Evolutionary conservation across 2,329 filamentous ascomycete genomes (phyloP).

Genomic region (Xylaria sp.): DNA sequence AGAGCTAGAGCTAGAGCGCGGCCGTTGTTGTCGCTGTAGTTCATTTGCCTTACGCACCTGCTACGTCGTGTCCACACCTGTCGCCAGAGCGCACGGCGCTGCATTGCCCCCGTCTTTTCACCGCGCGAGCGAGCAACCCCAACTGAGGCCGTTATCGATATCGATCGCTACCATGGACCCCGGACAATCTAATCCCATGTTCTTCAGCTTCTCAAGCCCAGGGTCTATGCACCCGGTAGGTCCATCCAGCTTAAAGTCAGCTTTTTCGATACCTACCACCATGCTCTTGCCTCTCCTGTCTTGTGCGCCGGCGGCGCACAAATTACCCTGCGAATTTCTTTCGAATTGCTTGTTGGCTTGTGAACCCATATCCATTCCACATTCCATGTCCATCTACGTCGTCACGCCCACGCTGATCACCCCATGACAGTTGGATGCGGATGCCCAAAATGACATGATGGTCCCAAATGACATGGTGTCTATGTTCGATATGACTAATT

Average conservation of each 20-base stretch:
- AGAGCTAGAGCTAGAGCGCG: conserved; percentile 23
- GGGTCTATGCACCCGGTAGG: conserved; percentile 47
- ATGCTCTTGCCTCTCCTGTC: neutral
- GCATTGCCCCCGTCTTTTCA: conserved; percentile 10
- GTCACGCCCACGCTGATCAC: conserved; percentile 20
- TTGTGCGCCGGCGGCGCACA: neutral
- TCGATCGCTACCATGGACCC: conserved; percentile 45
- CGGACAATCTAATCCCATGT: conserved; percentile 50
- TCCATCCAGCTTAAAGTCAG: conserved; percentile 27
- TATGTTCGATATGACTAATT: conserved; percentile 47
- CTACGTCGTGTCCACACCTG: conserved; percentile 5
- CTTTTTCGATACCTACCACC: neutral
- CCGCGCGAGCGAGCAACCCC: neutral
- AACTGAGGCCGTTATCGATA: conserved; percentile 31
- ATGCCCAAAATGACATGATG: conserved; percentile 47
- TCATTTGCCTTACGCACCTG: conserved; percentile 9
- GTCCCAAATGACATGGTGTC: conserved; percentile 46
- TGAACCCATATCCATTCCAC: neutral
- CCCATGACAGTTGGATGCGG: conserved; percentile 43
- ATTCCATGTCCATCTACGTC: neutral
- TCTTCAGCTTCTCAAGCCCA: conserved; percentile 52
- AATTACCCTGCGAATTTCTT: neutral
- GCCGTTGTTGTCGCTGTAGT: conserved; percentile 5
- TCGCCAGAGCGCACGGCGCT: conserved; percentile 18
- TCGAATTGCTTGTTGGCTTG: neutral